A percentile compares a stretch with the other conserved stretches of the same genome.
These are phyloP conservation scores for Mycena sanguinolenta DNA, from an alignment of 768 basidiomycete species.

Conservation along the genomic window DNA sequence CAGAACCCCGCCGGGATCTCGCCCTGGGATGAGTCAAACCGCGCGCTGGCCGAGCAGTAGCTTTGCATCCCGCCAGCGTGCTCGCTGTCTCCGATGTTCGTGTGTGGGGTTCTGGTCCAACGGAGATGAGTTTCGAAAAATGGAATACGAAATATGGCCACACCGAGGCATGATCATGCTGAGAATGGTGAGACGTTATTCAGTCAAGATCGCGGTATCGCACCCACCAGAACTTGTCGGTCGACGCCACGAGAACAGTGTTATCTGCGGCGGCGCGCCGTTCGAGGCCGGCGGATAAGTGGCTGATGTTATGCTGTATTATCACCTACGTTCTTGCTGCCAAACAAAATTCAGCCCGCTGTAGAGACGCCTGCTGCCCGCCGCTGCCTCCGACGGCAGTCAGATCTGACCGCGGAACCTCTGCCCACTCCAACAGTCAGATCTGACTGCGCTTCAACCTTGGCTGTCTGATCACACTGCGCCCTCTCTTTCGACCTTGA, in stretches of 20 bases:
- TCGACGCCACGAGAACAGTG: slow-evolving; percentile 63
- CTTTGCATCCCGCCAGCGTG: slow-evolving; percentile 67
- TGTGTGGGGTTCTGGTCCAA: slow-evolving; percentile 55
- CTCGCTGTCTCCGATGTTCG: slow-evolving; percentile 69
- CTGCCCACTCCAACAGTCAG: no score
- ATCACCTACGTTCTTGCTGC: no score
- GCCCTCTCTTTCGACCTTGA: no score
- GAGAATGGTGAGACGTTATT: not conserved
- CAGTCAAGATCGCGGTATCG: not conserved
- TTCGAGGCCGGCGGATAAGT: slow-evolving; percentile 5
- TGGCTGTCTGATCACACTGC: no score
- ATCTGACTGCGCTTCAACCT: no score
- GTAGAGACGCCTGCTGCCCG: no score
- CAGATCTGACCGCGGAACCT: no score
- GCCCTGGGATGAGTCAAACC: slow-evolving; percentile 55
- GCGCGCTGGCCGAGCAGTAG: slow-evolving; percentile 64
- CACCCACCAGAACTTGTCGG: slow-evolving; percentile 60
- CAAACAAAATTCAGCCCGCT: no score
- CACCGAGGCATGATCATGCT: slow-evolving; percentile 66
- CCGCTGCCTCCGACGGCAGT: no score
- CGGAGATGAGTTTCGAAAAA: slow-evolving; percentile 33
- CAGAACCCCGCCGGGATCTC: slow-evolving; percentile 54
- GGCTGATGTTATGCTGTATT: no score
- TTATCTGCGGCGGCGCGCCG: slow-evolving; percentile 54
- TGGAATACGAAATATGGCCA: not conserved